These are phyloP conservation scores for Nidula microcarpa DNA, from an alignment of 768 basidiomycete species.

Conservation along the genomic window DNA sequence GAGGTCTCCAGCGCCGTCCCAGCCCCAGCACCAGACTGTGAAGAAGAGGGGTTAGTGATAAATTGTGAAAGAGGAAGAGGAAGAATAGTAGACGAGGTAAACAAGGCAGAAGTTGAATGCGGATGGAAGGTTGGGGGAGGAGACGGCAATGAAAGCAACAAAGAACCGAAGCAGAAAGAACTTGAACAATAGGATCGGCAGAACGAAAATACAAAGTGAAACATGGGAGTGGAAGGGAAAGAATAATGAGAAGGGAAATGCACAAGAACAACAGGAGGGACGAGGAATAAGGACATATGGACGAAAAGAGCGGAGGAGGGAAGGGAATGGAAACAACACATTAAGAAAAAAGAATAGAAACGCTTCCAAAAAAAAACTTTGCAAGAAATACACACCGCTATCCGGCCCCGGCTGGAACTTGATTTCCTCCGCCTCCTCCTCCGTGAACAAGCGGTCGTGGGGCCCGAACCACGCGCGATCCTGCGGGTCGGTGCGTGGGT, in stretches of 20 bases:
- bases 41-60: constrained; percentile 16
- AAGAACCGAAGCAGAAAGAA: neutral
- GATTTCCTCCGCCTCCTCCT: constrained; percentile 79
- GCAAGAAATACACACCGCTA: constrained; percentile 58
- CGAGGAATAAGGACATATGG: too few species aligned
- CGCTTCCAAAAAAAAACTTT: too few species aligned
- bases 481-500: constrained; percentile 95
- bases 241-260: neutral
- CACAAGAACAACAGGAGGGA: too few species aligned
- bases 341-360: too few species aligned
- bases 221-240: neutral
- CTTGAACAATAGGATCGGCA: neutral
- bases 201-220: neutral
- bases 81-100: neutral
- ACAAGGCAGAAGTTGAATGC: neutral
- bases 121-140: too few species aligned
- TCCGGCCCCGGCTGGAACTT: constrained; percentile 80
- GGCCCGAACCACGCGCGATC: constrained; percentile 98
- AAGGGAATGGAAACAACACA: too few species aligned
- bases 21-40: constrained; percentile 99
- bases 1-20: constrained; percentile 98
- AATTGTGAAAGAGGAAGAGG: neutral
- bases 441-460: constrained; percentile 89
- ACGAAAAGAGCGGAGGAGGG: neutral
- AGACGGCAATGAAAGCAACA: neutral